Base-by-base conservation (phyloP, 495 filamentous ascomycete species). In the Aspergillus steynii region DNA sequence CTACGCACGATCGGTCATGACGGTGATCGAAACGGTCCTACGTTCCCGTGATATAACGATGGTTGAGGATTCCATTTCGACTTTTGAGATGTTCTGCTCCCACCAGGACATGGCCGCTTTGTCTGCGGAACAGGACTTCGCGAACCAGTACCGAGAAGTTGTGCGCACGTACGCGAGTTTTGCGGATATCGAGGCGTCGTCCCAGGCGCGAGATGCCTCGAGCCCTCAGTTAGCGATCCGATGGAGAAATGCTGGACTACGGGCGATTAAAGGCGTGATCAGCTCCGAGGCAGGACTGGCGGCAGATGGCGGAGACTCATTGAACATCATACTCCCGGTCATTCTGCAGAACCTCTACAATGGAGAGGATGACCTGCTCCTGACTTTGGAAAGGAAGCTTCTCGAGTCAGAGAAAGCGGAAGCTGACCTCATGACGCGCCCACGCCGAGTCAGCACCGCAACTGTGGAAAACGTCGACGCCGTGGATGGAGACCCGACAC, bases 301-400 rank as follows among this genome's bases (percentile, higher is more conserved):
- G 0, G 86, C 86, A 5, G 85, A 91, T 60, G 88, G 86, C 26
- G 89, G 87, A 49, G 85, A 85, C 61, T 91, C 92, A 70, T 77
- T 96, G 62, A 80, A 84, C 56, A 79, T 91, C 55, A 84, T 93
- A 50, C 81, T 96, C 46, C 92, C 93, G 45, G 86, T 92, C 67
- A 87, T 96, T 29, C 73, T 97, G 50, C 85, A 92, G 66, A 96
- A 96, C 64, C 74, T 97, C 28, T 92, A 91, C 78, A 88, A 88
- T 20, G 86, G 89, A 28, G 84, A 88, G 61, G 89, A 88, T 49
- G 82, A 86, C 49, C 83, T 90, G 52, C 76, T 97, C 27, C 72
- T 83, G 29, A 71, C 82, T 5, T 69, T 96, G 56, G 82, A 86
- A 58, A 75, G 80, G 8, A 79, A 85, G 55, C 84, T 88, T 15